Evolutionary conservation across 495 filamentous ascomycete genomes (phyloP).

Genomic region (Hyaloscypha hepaticicola): DNA sequence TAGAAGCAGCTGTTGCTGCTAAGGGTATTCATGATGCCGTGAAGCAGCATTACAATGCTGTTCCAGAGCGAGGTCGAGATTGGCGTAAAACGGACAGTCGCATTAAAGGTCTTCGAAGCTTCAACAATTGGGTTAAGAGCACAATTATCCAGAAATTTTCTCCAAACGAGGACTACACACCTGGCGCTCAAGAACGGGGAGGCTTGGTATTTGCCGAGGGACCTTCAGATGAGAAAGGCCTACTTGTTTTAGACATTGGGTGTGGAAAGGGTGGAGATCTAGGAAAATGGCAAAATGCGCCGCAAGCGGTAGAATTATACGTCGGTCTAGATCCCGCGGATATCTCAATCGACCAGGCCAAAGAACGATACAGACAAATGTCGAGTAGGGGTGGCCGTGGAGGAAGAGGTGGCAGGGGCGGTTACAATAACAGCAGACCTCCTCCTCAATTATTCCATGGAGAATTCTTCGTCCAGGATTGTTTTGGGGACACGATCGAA

Average conservation of each 20-base stretch:
- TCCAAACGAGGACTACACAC: slow-evolving; percentile 69
- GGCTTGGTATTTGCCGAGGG: slow-evolving; percentile 38
- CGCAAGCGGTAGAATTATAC: slow-evolving; percentile 81
- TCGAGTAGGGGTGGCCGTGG: slow-evolving; percentile 49
- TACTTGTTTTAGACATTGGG: slow-evolving; percentile 87
- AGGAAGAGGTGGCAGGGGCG: slow-evolving; percentile 53
- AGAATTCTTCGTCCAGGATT: slow-evolving; percentile 85
- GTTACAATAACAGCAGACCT: slow-evolving; percentile 37
- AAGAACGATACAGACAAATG: slow-evolving; percentile 79
- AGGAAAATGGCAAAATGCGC: slow-evolving; percentile 90
- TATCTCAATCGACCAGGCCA: slow-evolving; percentile 84
- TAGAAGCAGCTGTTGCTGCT: slow-evolving; percentile 40
- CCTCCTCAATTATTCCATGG: slow-evolving; percentile 67
- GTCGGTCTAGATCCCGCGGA: slow-evolving; percentile 93
- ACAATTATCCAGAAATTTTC: slow-evolving; percentile 96
- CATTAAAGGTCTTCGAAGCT: slow-evolving; percentile 90
- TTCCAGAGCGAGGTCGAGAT: slow-evolving; percentile 85
- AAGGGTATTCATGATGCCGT: slow-evolving; percentile 79
- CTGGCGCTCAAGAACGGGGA: slow-evolving; percentile 53
- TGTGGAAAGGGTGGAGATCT: slow-evolving; percentile 97
- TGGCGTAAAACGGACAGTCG: slow-evolving; percentile 91
- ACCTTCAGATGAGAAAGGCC: slow-evolving; percentile 45
- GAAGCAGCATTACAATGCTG: slow-evolving; percentile 91
- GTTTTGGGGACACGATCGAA: slow-evolving; percentile 76
- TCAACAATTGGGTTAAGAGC: slow-evolving; percentile 99